These are phyloP conservation scores for Sporothrix variecibatus DNA, from an alignment of 2,329 filamentous ascomycete species.

Conservation along the genomic window DNA sequence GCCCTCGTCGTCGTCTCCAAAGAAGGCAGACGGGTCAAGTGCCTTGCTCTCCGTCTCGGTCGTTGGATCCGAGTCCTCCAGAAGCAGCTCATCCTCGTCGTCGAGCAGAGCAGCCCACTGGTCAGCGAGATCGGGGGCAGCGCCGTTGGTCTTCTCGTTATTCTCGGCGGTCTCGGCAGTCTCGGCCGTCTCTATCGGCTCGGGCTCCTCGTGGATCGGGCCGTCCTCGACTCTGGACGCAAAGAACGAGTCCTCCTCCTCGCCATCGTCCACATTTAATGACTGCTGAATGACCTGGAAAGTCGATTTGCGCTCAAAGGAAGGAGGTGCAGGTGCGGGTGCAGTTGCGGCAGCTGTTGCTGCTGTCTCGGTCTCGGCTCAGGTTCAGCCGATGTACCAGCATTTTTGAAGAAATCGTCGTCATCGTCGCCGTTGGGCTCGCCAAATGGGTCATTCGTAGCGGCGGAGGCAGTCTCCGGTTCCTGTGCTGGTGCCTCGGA, in stretches of 20 bases:
- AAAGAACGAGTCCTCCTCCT: constrained; percentile 17
- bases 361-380: constrained; percentile 31
- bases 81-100: constrained; percentile 65
- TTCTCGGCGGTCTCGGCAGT: not conserved
- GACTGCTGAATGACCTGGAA: constrained; percentile 61
- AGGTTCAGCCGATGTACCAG: constrained; percentile 40
- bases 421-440: constrained; percentile 55
- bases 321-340: not conserved
- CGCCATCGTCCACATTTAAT: constrained; percentile 39
- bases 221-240: constrained; percentile 30
- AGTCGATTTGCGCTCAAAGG: constrained; percentile 26
- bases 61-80: constrained; percentile 53
- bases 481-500: constrained; percentile 28
- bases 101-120: constrained; percentile 85
- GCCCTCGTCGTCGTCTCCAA: constrained; percentile 82
- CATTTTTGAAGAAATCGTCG: constrained; percentile 65
- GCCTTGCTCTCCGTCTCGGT: constrained; percentile 43
- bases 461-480: not conserved
- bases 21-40: constrained; percentile 65
- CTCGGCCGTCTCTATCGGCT: constrained; percentile 10
- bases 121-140: constrained; percentile 68
- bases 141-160: constrained; percentile 30
- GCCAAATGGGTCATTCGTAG: constrained; percentile 39
- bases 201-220: constrained; percentile 21
- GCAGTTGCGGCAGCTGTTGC: not conserved